Evolutionary conservation across 78 protist species (phyloP), one percentile per base, ranked within the genome.

Genomic region (Speleostelium caveatum): DNA sequence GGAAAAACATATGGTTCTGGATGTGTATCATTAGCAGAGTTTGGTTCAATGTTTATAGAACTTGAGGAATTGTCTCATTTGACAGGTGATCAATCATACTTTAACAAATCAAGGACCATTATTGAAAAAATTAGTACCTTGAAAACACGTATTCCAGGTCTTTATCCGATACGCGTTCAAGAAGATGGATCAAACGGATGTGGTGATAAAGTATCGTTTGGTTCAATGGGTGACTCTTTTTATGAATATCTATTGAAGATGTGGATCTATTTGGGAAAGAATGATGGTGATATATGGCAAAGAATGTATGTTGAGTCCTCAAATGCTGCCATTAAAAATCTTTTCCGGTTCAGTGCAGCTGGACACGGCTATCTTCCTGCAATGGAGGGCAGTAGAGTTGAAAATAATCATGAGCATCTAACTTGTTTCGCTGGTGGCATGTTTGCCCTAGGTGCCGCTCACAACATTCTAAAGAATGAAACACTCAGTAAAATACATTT

Each of bases 391-490:
- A 55, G 89, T 17, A 24, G 19, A 22, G 6, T 10, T 14, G 10
- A 16, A 16, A 30, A 1, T 22, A 28, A 72, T 28, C 86, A 95
- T 96, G 98, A 96, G 79, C 96, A 96, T 30, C 42, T 96, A 14
- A 96, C 96, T 19, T 97, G 98, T 85, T 96, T 96, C 32, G 93
- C 92, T 0, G 97, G 92, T 21, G 98, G 98, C 32, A 96, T 97
- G 98, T 65, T 95, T 17, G 97, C 92, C 2, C 68, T 96, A n/a
- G 97, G 92, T 24, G 94, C 88, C 22, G 90, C 56, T 8, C 21
- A 32, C 5, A 71, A 62, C 58, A 62, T 60, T 24, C 14, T 73
- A 2, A 49, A 49, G 16, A 58, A 73, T 38, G 16, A 32, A 0
- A 39, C n/a, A 19, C 17, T 19, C 24, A 60, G 56, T 35, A 33